These are phyloP conservation scores for Curvularia spicifera DNA, from an alignment of 2,329 filamentous ascomycete species.

Conservation along the genomic window DNA sequence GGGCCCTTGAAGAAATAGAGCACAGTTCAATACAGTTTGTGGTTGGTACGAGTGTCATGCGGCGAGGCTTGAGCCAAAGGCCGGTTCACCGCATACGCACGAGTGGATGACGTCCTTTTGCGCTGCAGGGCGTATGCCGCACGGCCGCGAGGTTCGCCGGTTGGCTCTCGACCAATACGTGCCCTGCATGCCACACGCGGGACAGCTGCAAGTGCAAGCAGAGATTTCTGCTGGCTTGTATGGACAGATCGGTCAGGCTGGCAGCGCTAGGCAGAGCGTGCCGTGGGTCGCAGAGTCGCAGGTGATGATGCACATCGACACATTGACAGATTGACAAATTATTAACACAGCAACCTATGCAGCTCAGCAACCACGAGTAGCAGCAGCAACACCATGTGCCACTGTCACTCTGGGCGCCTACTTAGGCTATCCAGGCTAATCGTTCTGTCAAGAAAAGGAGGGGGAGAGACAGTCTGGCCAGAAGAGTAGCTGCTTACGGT, in stretches of 20 bases:
- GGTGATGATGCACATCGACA: constrained; percentile 3
- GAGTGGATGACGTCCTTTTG: constrained; percentile 22
- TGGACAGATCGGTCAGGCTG: constrained; percentile 6
- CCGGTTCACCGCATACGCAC: constrained; percentile 2
- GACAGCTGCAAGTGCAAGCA: constrained; percentile 13
- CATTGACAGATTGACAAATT: not conserved
- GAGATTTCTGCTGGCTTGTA: constrained; percentile 15
- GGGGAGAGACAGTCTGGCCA: not conserved
- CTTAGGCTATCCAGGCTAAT: constrained; percentile 3
- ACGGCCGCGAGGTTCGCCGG: constrained; percentile 18
- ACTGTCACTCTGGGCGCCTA: not conserved
- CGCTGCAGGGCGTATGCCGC: constrained; percentile 28
- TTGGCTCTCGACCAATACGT: constrained; percentile 2
- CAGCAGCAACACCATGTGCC: constrained; percentile 2
- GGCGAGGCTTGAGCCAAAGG: not conserved
- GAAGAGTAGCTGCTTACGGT: constrained; percentile 3
- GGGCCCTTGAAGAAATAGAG: constrained; percentile 23
- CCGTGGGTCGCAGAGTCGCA: constrained; percentile 4
- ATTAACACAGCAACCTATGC: not conserved
- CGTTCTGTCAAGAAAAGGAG: not conserved
- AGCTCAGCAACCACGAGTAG: not conserved
- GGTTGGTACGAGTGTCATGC: not conserved
- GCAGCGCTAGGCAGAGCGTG: constrained; percentile 7
- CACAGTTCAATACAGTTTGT: constrained; percentile 2
- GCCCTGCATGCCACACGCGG: constrained; percentile 13